phyloP scores from a whole-genome alignment of 2,329 filamentous ascomycete species.

The Colletotrichum liriopes region DNA sequence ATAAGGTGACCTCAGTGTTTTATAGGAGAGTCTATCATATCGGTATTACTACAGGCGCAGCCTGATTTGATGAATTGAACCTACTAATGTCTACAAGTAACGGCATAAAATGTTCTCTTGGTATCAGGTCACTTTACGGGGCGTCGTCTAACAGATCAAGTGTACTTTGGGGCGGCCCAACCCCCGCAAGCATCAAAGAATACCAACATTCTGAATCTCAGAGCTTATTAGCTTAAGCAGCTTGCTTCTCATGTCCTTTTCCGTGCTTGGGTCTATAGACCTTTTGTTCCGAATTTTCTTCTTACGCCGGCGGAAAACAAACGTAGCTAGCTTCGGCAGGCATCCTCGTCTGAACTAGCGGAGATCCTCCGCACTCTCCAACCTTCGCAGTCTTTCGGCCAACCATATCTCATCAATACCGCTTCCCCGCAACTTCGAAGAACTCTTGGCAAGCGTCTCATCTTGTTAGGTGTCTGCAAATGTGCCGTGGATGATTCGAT shows the following conservation, averaged over 20 bases:
- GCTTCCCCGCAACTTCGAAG: neutral
- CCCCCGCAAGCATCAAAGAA: neutral
- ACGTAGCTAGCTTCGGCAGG: too few relatives aligned
- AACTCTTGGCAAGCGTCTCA: conserved; percentile 5
- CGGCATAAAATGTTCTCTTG: neutral
- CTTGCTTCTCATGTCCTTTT: neutral
- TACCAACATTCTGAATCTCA: neutral
- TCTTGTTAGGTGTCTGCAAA: neutral
- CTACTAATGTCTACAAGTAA: neutral
- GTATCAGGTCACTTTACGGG: neutral
- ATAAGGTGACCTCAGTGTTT: too few relatives aligned
- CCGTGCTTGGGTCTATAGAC: too few relatives aligned
- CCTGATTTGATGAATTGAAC: neutral
- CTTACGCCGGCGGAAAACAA: too few relatives aligned
- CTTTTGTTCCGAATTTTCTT: too few relatives aligned
- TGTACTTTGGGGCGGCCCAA: too few relatives aligned
- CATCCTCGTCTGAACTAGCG: conserved; percentile 10
- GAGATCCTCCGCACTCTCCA: conserved; percentile 27
- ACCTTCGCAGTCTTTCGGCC: conserved; percentile 2
- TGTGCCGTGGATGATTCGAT: neutral
- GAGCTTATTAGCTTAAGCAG: neutral
- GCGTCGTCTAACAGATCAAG: neutral
- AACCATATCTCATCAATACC: conserved; percentile 16
- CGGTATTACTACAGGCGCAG: too few relatives aligned
- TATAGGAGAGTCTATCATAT: too few relatives aligned